Evolutionary conservation across 192 early-diverging fungal genomes (phyloP), one percentile per base, ranked within the genome.

Genomic region (Linnemannia zychae): DNA sequence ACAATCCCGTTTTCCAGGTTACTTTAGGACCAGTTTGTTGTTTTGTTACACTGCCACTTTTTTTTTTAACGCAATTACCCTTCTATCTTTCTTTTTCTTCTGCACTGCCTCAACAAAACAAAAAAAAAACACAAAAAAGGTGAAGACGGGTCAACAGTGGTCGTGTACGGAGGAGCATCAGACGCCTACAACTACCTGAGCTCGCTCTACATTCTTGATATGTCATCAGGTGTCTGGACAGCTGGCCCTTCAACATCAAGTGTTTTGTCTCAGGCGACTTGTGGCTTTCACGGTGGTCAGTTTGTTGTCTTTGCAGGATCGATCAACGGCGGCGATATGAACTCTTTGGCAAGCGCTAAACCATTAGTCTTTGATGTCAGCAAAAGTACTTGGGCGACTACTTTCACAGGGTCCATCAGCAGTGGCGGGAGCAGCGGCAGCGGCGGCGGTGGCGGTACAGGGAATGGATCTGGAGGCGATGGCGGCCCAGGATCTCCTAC

Each of bases 251-350:
- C 73, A 7, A 47, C 77, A 0, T 1, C 34, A 13, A 20, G 7
- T 3, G 4, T 40, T 1, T 49, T 77, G n/a, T 79, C 82, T 2
- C 71, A 77, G 7, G 72, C 79, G 68, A 53, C 82, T 13, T 85
- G 82, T 18, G 76, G 36, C 1, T 49, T 76, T 24, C 52, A 79
- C 24, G 36, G 50, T 16, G 40, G 22, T 17, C 77, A 79, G 68
- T 72, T 85, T 13, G 53, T 85, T 57, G 82, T 70, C 37, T 85
- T 50, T 52, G 82, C 73, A 12, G 82, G 82, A 40, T 85, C 81
- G 17, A 74, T 71, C 50, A 44, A 15, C 12, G 24, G 48, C 37
- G 57, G 36, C 15, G 47, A 67, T 24, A 47, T 37, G 20, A 71
- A 57, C 3, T 57, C 72, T 20, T 76, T 75, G 80, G 57, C 37